These are phyloP conservation scores for Pseudonectria buxi DNA, from an alignment of 2,329 filamentous ascomycete genomes.

Conservation along the genomic window DNA sequence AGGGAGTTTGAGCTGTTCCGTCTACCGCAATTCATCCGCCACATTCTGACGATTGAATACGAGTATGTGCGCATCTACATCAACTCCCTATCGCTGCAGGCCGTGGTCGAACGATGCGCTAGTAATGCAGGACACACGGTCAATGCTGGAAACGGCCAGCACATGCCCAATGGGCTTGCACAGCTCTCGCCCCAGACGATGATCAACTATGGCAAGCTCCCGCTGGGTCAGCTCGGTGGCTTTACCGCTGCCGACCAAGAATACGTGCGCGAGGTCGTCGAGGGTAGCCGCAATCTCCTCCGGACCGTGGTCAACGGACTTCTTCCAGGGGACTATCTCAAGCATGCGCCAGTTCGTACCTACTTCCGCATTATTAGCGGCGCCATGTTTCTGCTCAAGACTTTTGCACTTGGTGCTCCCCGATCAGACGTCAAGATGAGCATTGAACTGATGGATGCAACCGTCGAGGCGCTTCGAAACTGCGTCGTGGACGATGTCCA, in stretches of 20 bases:
- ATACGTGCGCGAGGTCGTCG: constrained; percentile 70
- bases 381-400: constrained; percentile 79
- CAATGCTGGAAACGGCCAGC: constrained; percentile 28
- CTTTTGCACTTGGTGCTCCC: constrained; percentile 73
- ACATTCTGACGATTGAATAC: constrained; percentile 89
- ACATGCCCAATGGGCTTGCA: constrained; percentile 21
- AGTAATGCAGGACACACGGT: constrained; percentile 56
- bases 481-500: constrained; percentile 83
- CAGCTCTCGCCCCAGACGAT: constrained; percentile 56
- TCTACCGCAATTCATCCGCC: constrained; percentile 57
- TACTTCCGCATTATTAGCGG: constrained; percentile 84
- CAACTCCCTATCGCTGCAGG: constrained; percentile 89
- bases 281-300: constrained; percentile 70
- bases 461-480: constrained; percentile 65
- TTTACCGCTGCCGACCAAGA: constrained; percentile 62
- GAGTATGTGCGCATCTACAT: constrained; percentile 93
- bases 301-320: constrained; percentile 71
- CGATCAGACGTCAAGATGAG: constrained; percentile 71
- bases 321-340: constrained; percentile 66
- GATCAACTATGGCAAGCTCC: constrained; percentile 58
- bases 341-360: constrained; percentile 75
- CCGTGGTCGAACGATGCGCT: constrained; percentile 87
- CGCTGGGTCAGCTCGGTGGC: constrained; percentile 56
- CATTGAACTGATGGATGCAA: constrained; percentile 67
- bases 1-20: constrained; percentile 73